Evolutionary conservation across 257 asterid genomes (phyloP), one percentile per base, ranked within the genome.

Genomic region (Henckelia pumila): DNA sequence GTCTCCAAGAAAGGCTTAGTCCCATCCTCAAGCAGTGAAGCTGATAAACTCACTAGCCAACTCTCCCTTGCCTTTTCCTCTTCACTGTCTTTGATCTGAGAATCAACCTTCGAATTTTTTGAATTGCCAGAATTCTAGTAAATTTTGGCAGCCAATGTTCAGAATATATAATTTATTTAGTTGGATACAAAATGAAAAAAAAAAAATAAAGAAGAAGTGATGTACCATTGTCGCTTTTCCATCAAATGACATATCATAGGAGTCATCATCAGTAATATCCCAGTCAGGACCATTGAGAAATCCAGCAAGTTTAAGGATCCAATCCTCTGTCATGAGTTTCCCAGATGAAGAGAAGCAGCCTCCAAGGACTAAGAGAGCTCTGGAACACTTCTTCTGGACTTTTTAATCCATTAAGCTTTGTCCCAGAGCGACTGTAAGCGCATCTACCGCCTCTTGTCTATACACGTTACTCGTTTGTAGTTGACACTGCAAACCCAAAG

Each of bases 321-420:
- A 86, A 79, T 91, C 96, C 81, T 90, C 96, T 14, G 95, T 91
- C 97, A 88, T 86, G 58, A 88, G 84, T 75, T 90, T 91, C 65
- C 96, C 95, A 2, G 84, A 80, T 19, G 76, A 80, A 3, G 97
- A 88, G 77, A 88, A 84, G 81, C 79, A 69, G 67, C 96, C 95
- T 69, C 97, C 97, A 2, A 90, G 81, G 55, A 84, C 71, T 53
- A 90, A 83, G 76, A 90, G 95, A 35, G 88, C 87, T 71, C 78
- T 80, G 66, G 81, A 84, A 75, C 97, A 88, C 74, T 78, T 82
- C 29, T 75, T 83, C 70, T 72, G 71, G 24, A 76, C 68, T 58
- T 66, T 76, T 66, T 79, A 80, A 68, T 86, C 78, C 0, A 67
- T 70, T 71, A 83, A 83, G 84, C 95, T 83, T 52, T 73, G 75